These are phyloP conservation scores for Xeromyces bisporus DNA, from an alignment of 495 filamentous ascomycete species.

Conservation along the genomic window DNA sequence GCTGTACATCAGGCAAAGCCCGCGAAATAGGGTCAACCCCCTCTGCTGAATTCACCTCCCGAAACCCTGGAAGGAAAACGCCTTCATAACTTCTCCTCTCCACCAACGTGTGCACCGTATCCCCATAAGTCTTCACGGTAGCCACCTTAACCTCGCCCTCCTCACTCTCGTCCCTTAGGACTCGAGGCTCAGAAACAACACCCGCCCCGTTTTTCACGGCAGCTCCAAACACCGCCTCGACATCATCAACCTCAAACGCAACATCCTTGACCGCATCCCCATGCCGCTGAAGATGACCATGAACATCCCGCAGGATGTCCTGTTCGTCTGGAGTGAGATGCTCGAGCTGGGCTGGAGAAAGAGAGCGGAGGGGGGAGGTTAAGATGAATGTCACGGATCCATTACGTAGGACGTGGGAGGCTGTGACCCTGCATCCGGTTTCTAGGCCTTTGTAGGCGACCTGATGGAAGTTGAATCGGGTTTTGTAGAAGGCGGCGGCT, in stretches of 20 bases:
- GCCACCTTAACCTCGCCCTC: slow-evolving; percentile 47
- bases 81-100: slow-evolving; percentile 49
- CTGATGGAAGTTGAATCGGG: slow-evolving; percentile 63
- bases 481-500: slow-evolving; percentile 70
- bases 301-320: slow-evolving; percentile 45
- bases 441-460: slow-evolving; percentile 77
- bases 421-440: slow-evolving; percentile 57
- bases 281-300: slow-evolving; percentile 60
- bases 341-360: slow-evolving; percentile 30
- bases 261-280: slow-evolving; percentile 88
- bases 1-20: slow-evolving; percentile 40
- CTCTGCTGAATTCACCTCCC: slow-evolving; percentile 15
- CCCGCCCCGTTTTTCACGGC: slow-evolving; percentile 56
- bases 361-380: slow-evolving; percentile 58
- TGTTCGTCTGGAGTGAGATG: slow-evolving; percentile 39
- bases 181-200: slow-evolving; percentile 39
- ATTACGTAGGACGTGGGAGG: slow-evolving; percentile 69
- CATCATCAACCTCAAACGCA: slow-evolving; percentile 77
- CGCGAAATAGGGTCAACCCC: slow-evolving; percentile 30
- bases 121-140: slow-evolving; percentile 71
- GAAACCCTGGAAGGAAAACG: slow-evolving; percentile 67
- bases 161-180: slow-evolving; percentile 28
- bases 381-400: slow-evolving; percentile 66
- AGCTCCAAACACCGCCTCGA: slow-evolving; percentile 50
- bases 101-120: slow-evolving; percentile 81